A percentile compares a stretch with the other conserved stretches of the same genome.
These are phyloP conservation scores for Auxenochlorella protothecoides DNA, from an alignment of 139 green algal species.

Conservation along the genomic window DNA sequence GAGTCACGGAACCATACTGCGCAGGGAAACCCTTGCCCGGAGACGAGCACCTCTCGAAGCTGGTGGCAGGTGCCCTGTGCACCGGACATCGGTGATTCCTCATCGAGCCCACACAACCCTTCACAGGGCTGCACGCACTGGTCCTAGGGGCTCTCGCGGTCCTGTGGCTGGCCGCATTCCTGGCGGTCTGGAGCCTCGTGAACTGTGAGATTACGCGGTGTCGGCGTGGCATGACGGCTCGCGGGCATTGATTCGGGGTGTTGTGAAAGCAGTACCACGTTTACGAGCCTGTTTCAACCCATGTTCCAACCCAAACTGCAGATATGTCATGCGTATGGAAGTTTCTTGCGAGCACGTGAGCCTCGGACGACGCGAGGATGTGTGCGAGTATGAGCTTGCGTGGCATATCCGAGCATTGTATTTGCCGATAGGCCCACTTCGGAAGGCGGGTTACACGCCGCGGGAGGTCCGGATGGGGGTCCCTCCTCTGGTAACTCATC, in stretches of 20 bases:
- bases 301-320: neutral
- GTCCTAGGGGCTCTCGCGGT: slow-evolving; percentile 14
- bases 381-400: too few relatives aligned
- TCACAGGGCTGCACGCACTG: neutral
- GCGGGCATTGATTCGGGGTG: too few relatives aligned
- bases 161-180: slow-evolving; percentile 39
- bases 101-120: neutral
- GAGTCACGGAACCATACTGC: too few relatives aligned
- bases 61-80: too few relatives aligned
- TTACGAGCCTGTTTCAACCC: neutral
- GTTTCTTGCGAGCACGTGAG: neutral
- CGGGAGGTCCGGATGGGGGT: too few relatives aligned
- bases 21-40: too few relatives aligned
- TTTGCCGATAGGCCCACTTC: too few relatives aligned
- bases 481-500: too few relatives aligned
- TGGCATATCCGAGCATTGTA: too few relatives aligned
- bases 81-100: neutral
- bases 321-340: neutral
- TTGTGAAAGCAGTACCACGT: neutral
- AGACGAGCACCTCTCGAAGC: too few relatives aligned
- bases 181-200: slow-evolving; percentile 39
- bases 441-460: too few relatives aligned
- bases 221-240: neutral
- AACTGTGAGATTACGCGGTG: neutral
- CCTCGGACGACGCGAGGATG: too few relatives aligned